Evolutionary conservation across 2,329 filamentous ascomycete species (phyloP), one percentile per base, ranked within the genome.

Genomic region (Colletotrichum costaricense): DNA sequence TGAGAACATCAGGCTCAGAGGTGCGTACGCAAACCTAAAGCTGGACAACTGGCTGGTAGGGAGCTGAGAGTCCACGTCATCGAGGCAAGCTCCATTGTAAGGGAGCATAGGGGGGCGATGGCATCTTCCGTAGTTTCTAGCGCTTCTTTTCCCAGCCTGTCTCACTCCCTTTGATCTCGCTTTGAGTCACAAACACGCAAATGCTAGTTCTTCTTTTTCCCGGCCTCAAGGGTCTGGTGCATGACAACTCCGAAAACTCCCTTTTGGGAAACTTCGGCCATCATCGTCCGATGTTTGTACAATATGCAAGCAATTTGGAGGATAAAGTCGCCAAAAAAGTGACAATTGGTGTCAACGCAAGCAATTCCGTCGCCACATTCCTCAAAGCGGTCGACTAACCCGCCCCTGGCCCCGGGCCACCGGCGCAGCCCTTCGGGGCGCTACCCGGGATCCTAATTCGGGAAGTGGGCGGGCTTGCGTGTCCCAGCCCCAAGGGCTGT

Each of bases 381-480:
- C 63, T 57, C 35, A 35, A 72, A 35, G 24, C 49, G 63, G 69
- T 57, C 59, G 57, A 56, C 49, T 56, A 9, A 28, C 38, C 56
- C 69, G 56, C 57, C 63, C 63, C 63, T 72, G 57, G 57, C 49
- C 35, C 63, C 49, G 56, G 68, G 11, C 12, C 35, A 28, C 9
- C 26, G 46, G 49, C 46, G 56, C 69, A 72, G 69, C 69, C 69
- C 22, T 72, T 57, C 63, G 69, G 24, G 63, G 57, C 63, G 56
- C 49, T 56, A 49, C 46, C 69, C 69, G 57, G 69, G 49, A 56
- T 67, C 56, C 63, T 49, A 62, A 52, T 62, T 22, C 69, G 69
- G 69, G 69, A 72, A 72, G 69, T 72, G 69, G 63, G 63, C 69
- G 69, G 69, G 69, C 56, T 72, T 72, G 63, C 69, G 69, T 67